Conservation (phyloP, 176 grass and related monocot species). For the Oropetium thomaeum region DNA sequence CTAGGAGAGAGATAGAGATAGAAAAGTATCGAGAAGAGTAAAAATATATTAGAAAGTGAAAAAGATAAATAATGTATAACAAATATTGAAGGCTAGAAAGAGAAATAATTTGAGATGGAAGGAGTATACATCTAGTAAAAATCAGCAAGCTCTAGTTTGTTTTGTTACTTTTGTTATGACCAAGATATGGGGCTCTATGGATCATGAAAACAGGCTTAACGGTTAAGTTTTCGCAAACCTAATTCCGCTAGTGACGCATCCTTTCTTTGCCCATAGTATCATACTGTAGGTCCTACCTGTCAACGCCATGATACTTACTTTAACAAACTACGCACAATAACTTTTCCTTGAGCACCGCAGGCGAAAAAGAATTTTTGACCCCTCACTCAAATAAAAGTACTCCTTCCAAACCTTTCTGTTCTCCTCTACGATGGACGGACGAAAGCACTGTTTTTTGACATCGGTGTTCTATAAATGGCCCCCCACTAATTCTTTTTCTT, state of each 20-base stretch:
- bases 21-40: too few species aligned
- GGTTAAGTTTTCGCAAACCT: slow-evolving; percentile 5
- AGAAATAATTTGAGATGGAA: too few species aligned
- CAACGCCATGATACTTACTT: not conserved
- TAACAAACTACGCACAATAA: not conserved
- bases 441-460: slow-evolving; percentile 20
- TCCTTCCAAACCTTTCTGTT: not conserved
- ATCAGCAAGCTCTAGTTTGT: too few species aligned
- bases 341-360: not conserved
- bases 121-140: too few species aligned
- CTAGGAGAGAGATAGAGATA: too few species aligned
- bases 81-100: too few species aligned
- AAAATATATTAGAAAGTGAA: too few species aligned
- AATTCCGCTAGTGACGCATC: not conserved
- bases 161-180: too few species aligned
- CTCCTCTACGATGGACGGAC: not conserved
- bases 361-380: not conserved
- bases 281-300: not conserved
- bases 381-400: not conserved
- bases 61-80: too few species aligned
- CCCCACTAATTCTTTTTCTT: slow-evolving; percentile 46
- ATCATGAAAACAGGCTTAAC: not conserved
- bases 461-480: slow-evolving; percentile 6
- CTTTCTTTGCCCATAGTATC: not conserved
- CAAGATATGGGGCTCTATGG: too few species aligned